A percentile compares a stretch with the other conserved stretches of the same genome.
Conservation (phyloP, 1,284 basidiomycete genomes). For the Phylloporus sp. region DNA sequence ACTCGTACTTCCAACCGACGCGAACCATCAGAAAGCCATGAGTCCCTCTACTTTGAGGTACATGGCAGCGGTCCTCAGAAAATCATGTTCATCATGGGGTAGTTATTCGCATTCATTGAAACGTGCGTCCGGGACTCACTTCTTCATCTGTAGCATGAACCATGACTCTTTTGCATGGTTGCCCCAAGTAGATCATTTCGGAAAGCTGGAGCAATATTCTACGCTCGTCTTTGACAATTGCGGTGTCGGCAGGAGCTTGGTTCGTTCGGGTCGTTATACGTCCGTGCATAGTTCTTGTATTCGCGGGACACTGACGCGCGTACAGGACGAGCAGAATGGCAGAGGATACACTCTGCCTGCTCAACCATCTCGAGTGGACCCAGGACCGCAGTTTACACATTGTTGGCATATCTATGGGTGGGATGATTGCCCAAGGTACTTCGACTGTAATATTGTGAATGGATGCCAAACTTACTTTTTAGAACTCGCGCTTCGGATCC, state of each 20-base stretch:
- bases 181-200: conserved; percentile 63
- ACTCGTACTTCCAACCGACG: conserved; percentile 55
- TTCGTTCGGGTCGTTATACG: conserved; percentile 74
- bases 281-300: conserved; percentile 25
- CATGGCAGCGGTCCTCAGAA: conserved; percentile 71
- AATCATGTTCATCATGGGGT: conserved; percentile 76
- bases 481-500: conserved; percentile 64
- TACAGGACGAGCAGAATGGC: conserved; percentile 76
- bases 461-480: not conserved
- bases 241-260: conserved; percentile 80
- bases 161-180: conserved; percentile 66
- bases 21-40: conserved; percentile 42
- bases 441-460: conserved; percentile 1
- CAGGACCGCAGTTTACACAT: conserved; percentile 65
- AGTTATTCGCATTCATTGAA: not conserved
- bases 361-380: conserved; percentile 79
- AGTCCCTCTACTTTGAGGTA: conserved; percentile 77
- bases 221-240: conserved; percentile 87
- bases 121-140: not conserved
- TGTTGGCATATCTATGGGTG: conserved; percentile 84
- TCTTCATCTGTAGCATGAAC: conserved; percentile 50
- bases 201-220: conserved; percentile 52
- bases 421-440: conserved; percentile 83
- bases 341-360: conserved; percentile 70
- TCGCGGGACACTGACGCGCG: not conserved